Evolutionary conservation across 2,329 filamentous ascomycete genomes (phyloP).

Genomic region (Chrysosporium keratinophilum): DNA sequence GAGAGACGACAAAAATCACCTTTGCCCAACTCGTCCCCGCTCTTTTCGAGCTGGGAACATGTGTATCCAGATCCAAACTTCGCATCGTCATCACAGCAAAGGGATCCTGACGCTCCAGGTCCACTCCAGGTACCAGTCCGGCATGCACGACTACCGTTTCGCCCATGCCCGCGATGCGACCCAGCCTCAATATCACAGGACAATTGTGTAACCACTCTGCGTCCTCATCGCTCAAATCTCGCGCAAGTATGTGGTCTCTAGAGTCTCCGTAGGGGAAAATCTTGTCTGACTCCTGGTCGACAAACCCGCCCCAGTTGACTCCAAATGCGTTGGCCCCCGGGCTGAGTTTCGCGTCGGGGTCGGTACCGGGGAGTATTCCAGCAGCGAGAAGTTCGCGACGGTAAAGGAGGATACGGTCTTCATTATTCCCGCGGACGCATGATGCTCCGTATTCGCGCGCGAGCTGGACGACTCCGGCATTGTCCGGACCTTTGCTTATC

Average conservation of each 20-base stretch:
- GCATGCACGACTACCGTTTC: conserved; percentile 71
- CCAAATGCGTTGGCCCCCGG: not conserved
- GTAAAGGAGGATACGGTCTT: conserved; percentile 69
- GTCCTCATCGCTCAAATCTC: conserved; percentile 49
- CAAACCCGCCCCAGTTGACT: not conserved
- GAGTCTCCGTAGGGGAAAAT: conserved; percentile 8
- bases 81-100: conserved; percentile 88
- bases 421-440: conserved; percentile 84
- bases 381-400: conserved; percentile 36
- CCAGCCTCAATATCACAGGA: conserved; percentile 68
- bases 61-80: conserved; percentile 55
- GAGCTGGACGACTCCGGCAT: conserved; percentile 62
- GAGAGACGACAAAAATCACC: conserved; percentile 22
- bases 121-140: conserved; percentile 67
- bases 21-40: conserved; percentile 58
- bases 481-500: conserved; percentile 79
- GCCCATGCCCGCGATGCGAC: conserved; percentile 50
- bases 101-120: conserved; percentile 61
- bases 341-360: not conserved
- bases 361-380: not conserved
- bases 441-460: conserved; percentile 64
- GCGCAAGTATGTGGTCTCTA: conserved; percentile 45
- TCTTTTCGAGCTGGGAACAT: conserved; percentile 44
- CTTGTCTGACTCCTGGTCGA: not conserved
- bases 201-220: conserved; percentile 58